These are phyloP conservation scores for Suhomyces kilbournensis DNA, from an alignment of 805 yeast genomes.

Conservation along the genomic window DNA sequence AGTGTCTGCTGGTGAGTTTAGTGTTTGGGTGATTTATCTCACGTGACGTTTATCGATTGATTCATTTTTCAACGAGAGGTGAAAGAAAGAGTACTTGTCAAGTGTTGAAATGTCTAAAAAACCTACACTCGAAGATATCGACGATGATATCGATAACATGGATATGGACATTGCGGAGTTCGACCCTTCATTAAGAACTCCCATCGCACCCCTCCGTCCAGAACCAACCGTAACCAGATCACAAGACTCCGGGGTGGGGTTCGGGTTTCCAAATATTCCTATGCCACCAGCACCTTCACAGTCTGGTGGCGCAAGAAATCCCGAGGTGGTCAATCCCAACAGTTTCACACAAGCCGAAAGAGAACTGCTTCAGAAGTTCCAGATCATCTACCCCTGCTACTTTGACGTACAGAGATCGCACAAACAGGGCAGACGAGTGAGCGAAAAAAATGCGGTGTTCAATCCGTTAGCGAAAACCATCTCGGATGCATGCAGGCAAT, in stretches of 20 bases:
- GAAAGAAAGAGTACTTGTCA: too few relatives aligned
- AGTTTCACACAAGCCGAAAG: constrained; percentile 53
- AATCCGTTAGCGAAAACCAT: constrained; percentile 86
- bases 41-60: too few relatives aligned
- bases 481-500: constrained; percentile 63
- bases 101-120: too few relatives aligned
- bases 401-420: constrained; percentile 77
- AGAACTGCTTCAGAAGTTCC: constrained; percentile 65
- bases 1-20: too few relatives aligned
- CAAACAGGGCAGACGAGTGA: constrained; percentile 80
- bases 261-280: constrained; percentile 21
- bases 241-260: constrained; percentile 38
- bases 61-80: too few relatives aligned
- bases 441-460: constrained; percentile 62
- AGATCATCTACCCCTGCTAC: constrained; percentile 85
- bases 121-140: constrained; percentile 76
- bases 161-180: constrained; percentile 93
- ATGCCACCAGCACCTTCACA: constrained; percentile 19
- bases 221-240: constrained; percentile 61
- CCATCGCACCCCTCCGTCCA: constrained; percentile 63
- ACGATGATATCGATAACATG: constrained; percentile 85
- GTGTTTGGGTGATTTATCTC: too few relatives aligned
- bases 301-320: constrained; percentile 13
- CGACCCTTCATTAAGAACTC: constrained; percentile 64
- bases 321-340: constrained; percentile 28